These are phyloP conservation scores for Lipomyces yamanashiensis DNA, from an alignment of 805 yeast genomes.

Conservation along the genomic window DNA sequence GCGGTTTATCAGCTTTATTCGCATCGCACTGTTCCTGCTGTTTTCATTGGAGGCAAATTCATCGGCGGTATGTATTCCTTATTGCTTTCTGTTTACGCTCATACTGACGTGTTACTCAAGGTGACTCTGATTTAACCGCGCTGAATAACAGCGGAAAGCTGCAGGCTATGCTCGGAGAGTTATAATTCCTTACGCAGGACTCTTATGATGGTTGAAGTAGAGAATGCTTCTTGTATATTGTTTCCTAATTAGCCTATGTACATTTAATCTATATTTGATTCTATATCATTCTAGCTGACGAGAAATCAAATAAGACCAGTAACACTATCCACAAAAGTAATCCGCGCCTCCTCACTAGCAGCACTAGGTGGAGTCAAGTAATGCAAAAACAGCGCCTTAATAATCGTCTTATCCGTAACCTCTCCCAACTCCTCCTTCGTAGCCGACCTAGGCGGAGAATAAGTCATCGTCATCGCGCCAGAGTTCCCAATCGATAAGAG, in stretches of 20 bases:
- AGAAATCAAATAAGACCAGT: background rate
- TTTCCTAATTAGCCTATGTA: background rate
- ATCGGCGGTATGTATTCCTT: conserved; percentile 69
- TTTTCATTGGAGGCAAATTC: conserved; percentile 88
- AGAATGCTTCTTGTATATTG: background rate
- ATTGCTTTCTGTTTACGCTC: background rate
- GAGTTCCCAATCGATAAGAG: conserved; percentile 58
- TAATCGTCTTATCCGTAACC: conserved; percentile 64
- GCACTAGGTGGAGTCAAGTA: conserved; percentile 75
- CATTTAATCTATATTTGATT: background rate
- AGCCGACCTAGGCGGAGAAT: conserved; percentile 7
- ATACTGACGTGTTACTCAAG: background rate
- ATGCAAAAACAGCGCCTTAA: conserved; percentile 71
- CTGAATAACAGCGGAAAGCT: conserved; percentile 67
- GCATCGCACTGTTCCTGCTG: conserved; percentile 91
- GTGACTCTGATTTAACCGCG: conserved; percentile 79
- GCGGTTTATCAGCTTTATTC: conserved; percentile 79
- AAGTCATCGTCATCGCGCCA: conserved; percentile 49
- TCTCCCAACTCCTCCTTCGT: conserved; percentile 54
- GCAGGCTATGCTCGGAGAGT: conserved; percentile 45
- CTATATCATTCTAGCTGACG: too few species aligned
- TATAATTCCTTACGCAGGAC: background rate
- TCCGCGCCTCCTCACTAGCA: conserved; percentile 52
- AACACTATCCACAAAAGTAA: conserved; percentile 18
- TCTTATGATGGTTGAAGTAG: background rate